Evolutionary conservation across 495 filamentous ascomycete genomes (phyloP).

Genomic region (Neurospora terricola): DNA sequence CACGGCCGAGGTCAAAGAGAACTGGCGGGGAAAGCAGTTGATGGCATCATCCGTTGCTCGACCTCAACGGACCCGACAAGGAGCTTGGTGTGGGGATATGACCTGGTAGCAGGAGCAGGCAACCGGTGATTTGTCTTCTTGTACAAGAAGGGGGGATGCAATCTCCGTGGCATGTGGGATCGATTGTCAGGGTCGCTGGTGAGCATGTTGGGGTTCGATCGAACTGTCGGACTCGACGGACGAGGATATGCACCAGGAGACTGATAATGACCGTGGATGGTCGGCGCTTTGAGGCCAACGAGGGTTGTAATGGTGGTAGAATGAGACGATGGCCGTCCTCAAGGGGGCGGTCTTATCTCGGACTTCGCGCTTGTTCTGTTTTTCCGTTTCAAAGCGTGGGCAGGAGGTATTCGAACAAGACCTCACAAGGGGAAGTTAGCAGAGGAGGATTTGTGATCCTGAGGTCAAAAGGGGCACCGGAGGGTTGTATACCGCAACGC

Average conservation of each 20-base stretch:
- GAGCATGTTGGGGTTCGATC: not conserved
- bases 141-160: not conserved
- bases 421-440: not conserved
- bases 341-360: not conserved
- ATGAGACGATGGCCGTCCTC: not conserved
- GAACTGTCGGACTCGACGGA: not conserved
- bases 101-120: not conserved
- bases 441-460: not conserved
- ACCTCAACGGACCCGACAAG: not conserved
- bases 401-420: not conserved
- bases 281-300: not conserved
- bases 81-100: not conserved
- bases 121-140: not conserved
- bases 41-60: rapidly evolving
- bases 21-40: not conserved
- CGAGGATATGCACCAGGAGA: too few species aligned
- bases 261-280: too few species aligned
- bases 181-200: not conserved
- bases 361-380: not conserved
- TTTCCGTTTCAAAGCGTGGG: not conserved
- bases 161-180: not conserved
- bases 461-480: too few species aligned
- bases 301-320: not conserved
- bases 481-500: not conserved
- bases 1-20: not conserved